Evolutionary conservation across 2,329 filamentous ascomycete genomes (phyloP).

Genomic region (Aureobasidium sp.): DNA sequence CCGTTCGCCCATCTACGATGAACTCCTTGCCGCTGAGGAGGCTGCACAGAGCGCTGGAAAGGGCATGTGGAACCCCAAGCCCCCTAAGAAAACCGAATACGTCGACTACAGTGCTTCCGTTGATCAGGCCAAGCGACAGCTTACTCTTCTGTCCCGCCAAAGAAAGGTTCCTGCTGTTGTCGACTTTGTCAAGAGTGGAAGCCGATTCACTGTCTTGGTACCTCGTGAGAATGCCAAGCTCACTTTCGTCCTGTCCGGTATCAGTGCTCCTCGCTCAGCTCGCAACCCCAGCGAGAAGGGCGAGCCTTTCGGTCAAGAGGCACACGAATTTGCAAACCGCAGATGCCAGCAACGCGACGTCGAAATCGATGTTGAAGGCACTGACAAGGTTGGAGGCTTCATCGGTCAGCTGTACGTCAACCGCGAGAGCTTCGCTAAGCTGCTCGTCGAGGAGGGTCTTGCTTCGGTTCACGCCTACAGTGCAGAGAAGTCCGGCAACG

Average conservation of each 20-base stretch:
- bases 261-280: slow-evolving; percentile 81
- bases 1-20: slow-evolving; percentile 87
- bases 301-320: slow-evolving; percentile 93
- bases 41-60: slow-evolving; percentile 77
- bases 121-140: slow-evolving; percentile 92
- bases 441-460: slow-evolving; percentile 86
- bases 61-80: slow-evolving; percentile 91
- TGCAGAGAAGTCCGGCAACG: slow-evolving; percentile 88
- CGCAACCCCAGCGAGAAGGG: slow-evolving; percentile 70
- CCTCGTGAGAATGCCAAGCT: slow-evolving; percentile 91
- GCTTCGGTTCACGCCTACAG: slow-evolving; percentile 91
- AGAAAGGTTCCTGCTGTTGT: slow-evolving; percentile 89
- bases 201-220: slow-evolving; percentile 83
- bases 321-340: slow-evolving; percentile 80
- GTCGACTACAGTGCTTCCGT: slow-evolving; percentile 84
- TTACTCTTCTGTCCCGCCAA: slow-evolving; percentile 78
- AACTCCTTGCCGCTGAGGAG: slow-evolving; percentile 71
- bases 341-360: slow-evolving; percentile 90
- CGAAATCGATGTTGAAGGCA: slow-evolving; percentile 88
- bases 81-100: slow-evolving; percentile 72
- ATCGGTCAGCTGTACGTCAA: slow-evolving; percentile 91
- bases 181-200: slow-evolving; percentile 96
- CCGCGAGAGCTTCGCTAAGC: slow-evolving; percentile 90
- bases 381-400: slow-evolving; percentile 95
- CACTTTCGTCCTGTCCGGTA: slow-evolving; percentile 87